phyloP scores from a whole-genome alignment of 2,329 filamentous ascomycete species.

The Botryotinia narcissicola region DNA sequence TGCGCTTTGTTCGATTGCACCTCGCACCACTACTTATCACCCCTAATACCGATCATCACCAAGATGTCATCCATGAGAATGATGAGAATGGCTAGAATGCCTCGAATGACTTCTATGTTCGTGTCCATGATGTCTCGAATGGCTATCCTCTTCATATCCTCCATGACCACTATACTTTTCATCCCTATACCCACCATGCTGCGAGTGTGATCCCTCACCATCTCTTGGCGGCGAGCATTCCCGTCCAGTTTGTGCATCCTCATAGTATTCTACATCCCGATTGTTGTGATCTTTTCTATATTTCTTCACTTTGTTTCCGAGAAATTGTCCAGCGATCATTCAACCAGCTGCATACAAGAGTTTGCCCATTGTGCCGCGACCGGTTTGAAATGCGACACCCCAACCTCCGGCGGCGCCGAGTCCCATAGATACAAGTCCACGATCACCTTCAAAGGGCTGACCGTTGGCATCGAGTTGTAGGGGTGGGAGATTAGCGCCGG shows the following conservation, averaged over 20 bases:
- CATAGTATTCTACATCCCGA: constrained; percentile 11
- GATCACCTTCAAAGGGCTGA: constrained; percentile 12
- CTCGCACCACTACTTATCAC: background rate
- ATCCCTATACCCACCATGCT: background rate
- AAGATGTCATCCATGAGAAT: constrained; percentile 1
- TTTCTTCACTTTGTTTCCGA: constrained; percentile 16
- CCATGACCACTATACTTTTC: constrained; percentile 13
- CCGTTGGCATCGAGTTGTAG: constrained; percentile 7
- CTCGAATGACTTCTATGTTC: constrained; percentile 11
- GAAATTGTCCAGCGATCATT: constrained; percentile 6
- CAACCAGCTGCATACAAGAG: background rate
- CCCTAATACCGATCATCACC: constrained; percentile 10
- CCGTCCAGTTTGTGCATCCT: background rate
- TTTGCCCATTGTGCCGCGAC: constrained; percentile 3
- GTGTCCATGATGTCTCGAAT: background rate
- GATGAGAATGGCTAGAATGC: constrained; percentile 7
- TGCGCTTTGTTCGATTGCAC: background rate
- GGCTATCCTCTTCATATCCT: constrained; percentile 8
- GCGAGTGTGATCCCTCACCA: background rate
- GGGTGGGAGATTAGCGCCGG: constrained; percentile 8
- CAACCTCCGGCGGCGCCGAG: constrained; percentile 15
- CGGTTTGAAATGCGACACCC: constrained; percentile 1
- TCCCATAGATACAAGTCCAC: constrained; percentile 15
- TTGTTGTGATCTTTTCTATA: constrained; percentile 12
- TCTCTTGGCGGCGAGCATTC: constrained; percentile 15